Evolutionary conservation across 306 rosid genomes (phyloP).

Genomic region (Citrullus amarus): DNA sequence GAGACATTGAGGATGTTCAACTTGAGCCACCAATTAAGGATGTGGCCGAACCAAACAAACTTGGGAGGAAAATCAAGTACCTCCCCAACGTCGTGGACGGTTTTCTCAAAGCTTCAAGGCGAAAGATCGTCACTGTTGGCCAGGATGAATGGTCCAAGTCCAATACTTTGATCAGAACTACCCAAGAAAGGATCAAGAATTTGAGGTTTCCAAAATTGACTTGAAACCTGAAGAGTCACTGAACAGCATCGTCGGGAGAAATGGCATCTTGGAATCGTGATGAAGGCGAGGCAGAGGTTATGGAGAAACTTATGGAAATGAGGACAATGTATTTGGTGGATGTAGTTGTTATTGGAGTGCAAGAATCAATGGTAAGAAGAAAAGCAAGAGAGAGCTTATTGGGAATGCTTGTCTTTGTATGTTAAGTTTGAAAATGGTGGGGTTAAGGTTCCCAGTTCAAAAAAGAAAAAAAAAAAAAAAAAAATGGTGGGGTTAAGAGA

Average conservation of each 20-base stretch:
- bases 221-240: conserved; percentile 11
- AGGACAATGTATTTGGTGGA: conserved; percentile 40
- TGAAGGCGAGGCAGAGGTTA: too few species aligned
- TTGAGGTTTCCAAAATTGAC: conserved; percentile 28
- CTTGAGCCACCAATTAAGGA: conserved; percentile 38
- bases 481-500: conserved; percentile 40
- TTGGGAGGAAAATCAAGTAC: conserved; percentile 40
- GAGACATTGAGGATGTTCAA: conserved; percentile 38
- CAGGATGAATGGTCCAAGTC: conserved; percentile 6
- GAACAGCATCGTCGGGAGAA: background rate
- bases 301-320: conserved; percentile 39
- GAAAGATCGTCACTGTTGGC: conserved; percentile 31
- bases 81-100: conserved; percentile 10
- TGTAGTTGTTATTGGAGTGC: conserved; percentile 57
- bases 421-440: conserved; percentile 57
- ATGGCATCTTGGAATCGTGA: background rate
- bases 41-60: conserved; percentile 11
- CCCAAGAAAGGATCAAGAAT: conserved; percentile 37
- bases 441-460: conserved; percentile 6
- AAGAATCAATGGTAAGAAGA: conserved; percentile 41
- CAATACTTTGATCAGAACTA: conserved; percentile 42
- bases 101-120: background rate
- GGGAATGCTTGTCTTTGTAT: conserved; percentile 61
- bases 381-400: conserved; percentile 40
- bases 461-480: too few species aligned